These are phyloP conservation scores for Rhypophila decipiens DNA, from an alignment of 495 filamentous ascomycete genomes.

Conservation along the genomic window DNA sequence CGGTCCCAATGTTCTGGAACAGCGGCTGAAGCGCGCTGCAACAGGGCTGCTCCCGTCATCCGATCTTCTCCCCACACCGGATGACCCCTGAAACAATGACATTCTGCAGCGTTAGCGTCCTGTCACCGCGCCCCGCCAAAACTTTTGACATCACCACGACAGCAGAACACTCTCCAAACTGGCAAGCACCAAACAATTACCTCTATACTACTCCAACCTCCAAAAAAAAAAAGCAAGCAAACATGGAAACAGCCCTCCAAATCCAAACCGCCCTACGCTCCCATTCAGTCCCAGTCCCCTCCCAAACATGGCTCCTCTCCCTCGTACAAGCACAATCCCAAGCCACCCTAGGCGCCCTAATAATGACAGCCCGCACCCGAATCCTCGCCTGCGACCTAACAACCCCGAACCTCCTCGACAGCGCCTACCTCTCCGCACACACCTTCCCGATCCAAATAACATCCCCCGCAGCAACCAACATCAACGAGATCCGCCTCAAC, in stretches of 20 bases:
- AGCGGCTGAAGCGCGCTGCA: conserved; percentile 6
- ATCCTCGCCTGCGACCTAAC: conserved; percentile 73
- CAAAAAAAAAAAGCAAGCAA: not conserved
- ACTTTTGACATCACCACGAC: not conserved
- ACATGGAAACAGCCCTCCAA: conserved; percentile 24
- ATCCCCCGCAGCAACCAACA: conserved; percentile 6
- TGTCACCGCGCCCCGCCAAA: no score
- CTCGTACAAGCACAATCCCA: conserved; percentile 37
- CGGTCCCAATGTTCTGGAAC: conserved; percentile 11
- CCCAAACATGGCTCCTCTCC: conserved; percentile 29
- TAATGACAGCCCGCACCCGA: conserved; percentile 75
- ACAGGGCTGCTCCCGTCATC: conserved; percentile 4
- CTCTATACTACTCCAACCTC: no score
- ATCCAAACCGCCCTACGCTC: conserved; percentile 28
- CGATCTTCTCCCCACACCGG: not conserved
- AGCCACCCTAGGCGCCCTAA: conserved; percentile 62
- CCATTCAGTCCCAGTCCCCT: conserved; percentile 32
- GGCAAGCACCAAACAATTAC: no score
- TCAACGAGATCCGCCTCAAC: conserved; percentile 48
- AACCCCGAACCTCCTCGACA: conserved; percentile 45
- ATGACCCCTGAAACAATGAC: no score
- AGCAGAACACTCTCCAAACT: not conserved
- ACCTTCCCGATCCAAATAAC: conserved; percentile 54
- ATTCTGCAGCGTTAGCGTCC: no score
- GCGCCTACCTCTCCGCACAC: conserved; percentile 31